Conservation (phyloP, 495 filamentous ascomycete genomes). For the Penicillium ochrochloron region DNA sequence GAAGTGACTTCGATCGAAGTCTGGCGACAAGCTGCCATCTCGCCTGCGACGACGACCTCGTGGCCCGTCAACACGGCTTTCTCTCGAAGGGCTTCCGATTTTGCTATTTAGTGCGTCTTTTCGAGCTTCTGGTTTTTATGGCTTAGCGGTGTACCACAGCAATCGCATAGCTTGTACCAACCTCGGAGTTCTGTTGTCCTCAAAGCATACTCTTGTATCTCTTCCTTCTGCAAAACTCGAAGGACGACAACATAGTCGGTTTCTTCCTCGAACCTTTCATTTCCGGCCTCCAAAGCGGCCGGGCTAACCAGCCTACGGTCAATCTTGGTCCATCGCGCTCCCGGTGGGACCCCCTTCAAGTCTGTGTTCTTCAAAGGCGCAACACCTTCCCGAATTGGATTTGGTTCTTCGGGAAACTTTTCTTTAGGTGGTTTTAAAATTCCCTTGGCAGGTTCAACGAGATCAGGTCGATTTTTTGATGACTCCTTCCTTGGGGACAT, state of each 20-base stretch:
- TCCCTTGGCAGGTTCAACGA: neutral
- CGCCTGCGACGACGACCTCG: slow-evolving; percentile 8
- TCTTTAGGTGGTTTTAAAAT: slow-evolving; percentile 10
- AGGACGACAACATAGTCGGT: slow-evolving; percentile 9
- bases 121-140: neutral
- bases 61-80: neutral
- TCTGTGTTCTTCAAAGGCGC: slow-evolving; percentile 5
- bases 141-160: neutral
- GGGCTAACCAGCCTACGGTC: slow-evolving; percentile 11
- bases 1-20: neutral
- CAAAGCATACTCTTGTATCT: slow-evolving; percentile 10
- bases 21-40: slow-evolving; percentile 5
- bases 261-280: slow-evolving; percentile 11
- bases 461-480: neutral
- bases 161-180: neutral
- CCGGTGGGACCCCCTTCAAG: neutral
- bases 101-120: too few species aligned
- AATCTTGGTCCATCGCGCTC: slow-evolving; percentile 16
- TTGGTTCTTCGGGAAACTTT: slow-evolving; percentile 10
- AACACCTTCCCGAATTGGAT: slow-evolving; percentile 13
- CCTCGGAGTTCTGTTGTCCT: slow-evolving; percentile 5
- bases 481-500: neutral
- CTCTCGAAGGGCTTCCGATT: neutral
- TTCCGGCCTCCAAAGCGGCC: neutral
- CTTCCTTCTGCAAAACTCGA: slow-evolving; percentile 11